These are phyloP conservation scores for Phytomonas sp. DNA, from an alignment of 208 protist species.

Conservation along the genomic window DNA sequence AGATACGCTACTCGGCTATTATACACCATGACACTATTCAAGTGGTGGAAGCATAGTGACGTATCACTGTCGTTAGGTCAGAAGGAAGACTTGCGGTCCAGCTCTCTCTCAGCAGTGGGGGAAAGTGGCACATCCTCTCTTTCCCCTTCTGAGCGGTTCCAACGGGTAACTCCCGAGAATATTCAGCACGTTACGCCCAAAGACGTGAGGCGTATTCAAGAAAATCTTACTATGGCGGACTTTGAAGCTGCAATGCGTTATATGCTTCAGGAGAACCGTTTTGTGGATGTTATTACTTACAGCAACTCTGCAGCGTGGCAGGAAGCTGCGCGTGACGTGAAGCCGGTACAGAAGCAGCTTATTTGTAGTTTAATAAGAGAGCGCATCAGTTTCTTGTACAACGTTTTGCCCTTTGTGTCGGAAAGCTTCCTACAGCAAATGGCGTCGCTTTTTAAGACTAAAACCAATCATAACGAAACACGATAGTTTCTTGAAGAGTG, in stretches of 20 bases:
- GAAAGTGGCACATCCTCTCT: not conserved
- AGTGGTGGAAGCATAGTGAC: not conserved
- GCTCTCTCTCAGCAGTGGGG: slow-evolving; percentile 4
- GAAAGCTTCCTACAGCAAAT: slow-evolving; percentile 17
- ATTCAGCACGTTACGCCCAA: slow-evolving; percentile 36
- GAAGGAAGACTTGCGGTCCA: not conserved
- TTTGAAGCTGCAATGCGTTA: slow-evolving; percentile 34
- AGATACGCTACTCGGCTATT: not conserved
- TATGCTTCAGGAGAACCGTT: slow-evolving; percentile 62
- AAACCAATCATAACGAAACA: not conserved
- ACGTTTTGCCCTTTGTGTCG: slow-evolving; percentile 53
- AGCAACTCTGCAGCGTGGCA: slow-evolving; percentile 23
- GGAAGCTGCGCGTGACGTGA: slow-evolving; percentile 27
- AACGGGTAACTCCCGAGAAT: slow-evolving; percentile 42
- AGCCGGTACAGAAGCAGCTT: slow-evolving; percentile 16
- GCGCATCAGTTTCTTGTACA: slow-evolving; percentile 46
- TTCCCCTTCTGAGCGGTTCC: slow-evolving; percentile 35
- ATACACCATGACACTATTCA: not conserved
- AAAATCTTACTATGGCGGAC: slow-evolving; percentile 23
- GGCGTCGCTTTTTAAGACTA: not conserved
- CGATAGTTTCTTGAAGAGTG: not conserved
- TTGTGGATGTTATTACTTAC: slow-evolving; percentile 41
- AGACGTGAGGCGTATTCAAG: slow-evolving; percentile 38
- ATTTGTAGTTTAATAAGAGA: slow-evolving; percentile 23
- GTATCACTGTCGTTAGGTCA: not conserved